Evolutionary conservation across 805 yeast species (phyloP).

Genomic region (Priceomyces haplophilus): DNA sequence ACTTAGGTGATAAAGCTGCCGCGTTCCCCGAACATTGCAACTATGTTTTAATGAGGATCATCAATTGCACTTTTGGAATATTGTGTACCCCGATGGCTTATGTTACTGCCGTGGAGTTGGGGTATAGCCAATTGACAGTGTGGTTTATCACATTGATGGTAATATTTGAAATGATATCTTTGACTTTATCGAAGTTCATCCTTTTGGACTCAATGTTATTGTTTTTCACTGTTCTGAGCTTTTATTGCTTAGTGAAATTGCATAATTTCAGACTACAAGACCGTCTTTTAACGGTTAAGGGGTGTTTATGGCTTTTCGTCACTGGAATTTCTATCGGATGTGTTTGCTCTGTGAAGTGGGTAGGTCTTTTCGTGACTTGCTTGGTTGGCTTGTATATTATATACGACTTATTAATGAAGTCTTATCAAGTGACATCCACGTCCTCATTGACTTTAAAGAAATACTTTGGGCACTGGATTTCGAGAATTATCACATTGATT

Average conservation of each 20-base stretch:
- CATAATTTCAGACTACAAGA: conserved; percentile 43
- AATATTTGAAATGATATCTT: conserved; percentile 75
- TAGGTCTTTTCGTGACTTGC: conserved; percentile 66
- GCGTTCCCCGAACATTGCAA: conserved; percentile 74
- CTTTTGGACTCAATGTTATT: conserved; percentile 87
- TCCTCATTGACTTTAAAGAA: conserved; percentile 9
- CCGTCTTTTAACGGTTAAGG: conserved; percentile 36
- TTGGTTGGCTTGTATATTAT: conserved; percentile 59
- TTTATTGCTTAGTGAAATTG: conserved; percentile 39
- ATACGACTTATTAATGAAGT: conserved; percentile 48
- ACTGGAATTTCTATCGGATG: conserved; percentile 75
- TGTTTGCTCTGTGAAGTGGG: conserved; percentile 85
- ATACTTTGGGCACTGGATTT: conserved; percentile 66
- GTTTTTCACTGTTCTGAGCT: conserved; percentile 67
- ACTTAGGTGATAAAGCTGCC: conserved; percentile 83
- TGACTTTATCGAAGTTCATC: conserved; percentile 84
- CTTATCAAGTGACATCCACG: conserved; percentile 30
- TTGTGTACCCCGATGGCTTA: conserved; percentile 85
- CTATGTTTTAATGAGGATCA: conserved; percentile 80
- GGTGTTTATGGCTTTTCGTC: conserved; percentile 54
- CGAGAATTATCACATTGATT: conserved; percentile 65
- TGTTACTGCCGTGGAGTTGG: conserved; percentile 72
- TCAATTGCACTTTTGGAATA: conserved; percentile 82
- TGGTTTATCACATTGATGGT: conserved; percentile 83
- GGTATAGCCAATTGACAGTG: conserved; percentile 65